A percentile compares a stretch with the other conserved stretches of the same genome.
These are phyloP conservation scores for Roridomyces roridus DNA, from an alignment of 768 basidiomycete species.

Conservation along the genomic window DNA sequence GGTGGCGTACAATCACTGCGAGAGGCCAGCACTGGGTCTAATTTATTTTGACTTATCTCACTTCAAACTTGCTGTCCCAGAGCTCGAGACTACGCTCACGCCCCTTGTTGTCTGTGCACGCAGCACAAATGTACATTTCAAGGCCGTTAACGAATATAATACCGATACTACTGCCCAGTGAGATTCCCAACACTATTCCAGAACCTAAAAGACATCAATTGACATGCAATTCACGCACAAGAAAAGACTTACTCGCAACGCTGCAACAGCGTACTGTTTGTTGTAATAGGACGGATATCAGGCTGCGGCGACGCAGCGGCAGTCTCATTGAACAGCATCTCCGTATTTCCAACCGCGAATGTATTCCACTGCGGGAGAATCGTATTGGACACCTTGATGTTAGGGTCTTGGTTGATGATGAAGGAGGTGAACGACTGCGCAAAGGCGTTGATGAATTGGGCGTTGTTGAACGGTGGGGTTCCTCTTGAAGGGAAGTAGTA, in stretches of 20 bases:
- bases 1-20: too few species aligned
- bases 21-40: too few species aligned
- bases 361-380: slow-evolving; percentile 14
- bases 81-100: too few species aligned
- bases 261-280: slow-evolving; percentile 5
- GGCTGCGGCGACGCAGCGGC: not conserved
- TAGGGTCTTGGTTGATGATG: slow-evolving; percentile 15
- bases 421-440: slow-evolving; percentile 22
- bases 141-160: too few species aligned
- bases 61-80: too few species aligned
- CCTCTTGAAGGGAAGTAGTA: slow-evolving; percentile 33
- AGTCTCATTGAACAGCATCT: slow-evolving; percentile 22
- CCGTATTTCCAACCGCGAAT: not conserved
- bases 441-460: slow-evolving; percentile 17
- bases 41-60: too few species aligned
- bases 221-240: not conserved
- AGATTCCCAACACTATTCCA: slow-evolving; percentile 21
- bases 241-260: slow-evolving; percentile 8
- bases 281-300: slow-evolving; percentile 7
- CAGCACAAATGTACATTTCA: too few species aligned
- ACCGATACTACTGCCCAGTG: slow-evolving; percentile 20
- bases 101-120: too few species aligned
- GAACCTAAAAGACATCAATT: slow-evolving; percentile 11
- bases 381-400: slow-evolving; percentile 15
- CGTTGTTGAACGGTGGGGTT: slow-evolving; percentile 16